Evolutionary conservation across 768 basidiomycete species (phyloP).

Genomic region (Udeniomyces megalosporus): DNA sequence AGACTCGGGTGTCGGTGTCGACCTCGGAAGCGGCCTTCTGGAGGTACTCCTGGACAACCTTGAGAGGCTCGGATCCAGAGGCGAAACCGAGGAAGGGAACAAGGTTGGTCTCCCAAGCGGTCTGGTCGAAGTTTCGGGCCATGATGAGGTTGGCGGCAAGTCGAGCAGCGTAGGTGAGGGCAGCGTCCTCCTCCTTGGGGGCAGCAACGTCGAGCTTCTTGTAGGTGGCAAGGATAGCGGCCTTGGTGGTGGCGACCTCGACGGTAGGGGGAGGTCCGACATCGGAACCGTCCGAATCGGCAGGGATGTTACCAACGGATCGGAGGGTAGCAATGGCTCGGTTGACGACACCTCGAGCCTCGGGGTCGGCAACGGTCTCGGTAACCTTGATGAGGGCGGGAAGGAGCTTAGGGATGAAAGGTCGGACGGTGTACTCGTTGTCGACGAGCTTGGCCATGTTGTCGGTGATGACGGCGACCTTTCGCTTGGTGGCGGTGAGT

Average conservation of each 20-base stretch:
- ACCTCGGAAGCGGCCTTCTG: conserved; percentile 74
- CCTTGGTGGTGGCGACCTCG: conserved; percentile 50
- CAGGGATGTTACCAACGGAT: conserved; percentile 80
- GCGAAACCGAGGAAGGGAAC: conserved; percentile 58
- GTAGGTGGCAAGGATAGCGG: conserved; percentile 58
- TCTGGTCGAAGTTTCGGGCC: conserved; percentile 76
- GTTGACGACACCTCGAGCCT: conserved; percentile 81
- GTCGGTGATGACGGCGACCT: conserved; percentile 92
- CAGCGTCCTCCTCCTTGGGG: conserved; percentile 41
- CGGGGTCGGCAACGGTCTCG: conserved; percentile 87
- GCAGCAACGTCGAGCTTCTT: conserved; percentile 58
- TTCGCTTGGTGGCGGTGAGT: conserved; percentile 88
- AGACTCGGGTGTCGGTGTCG: conserved; percentile 39
- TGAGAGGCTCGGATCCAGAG: conserved; percentile 43
- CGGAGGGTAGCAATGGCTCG: conserved; percentile 91
- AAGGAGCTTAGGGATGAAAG: conserved; percentile 88
- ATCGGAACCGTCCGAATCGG: conserved; percentile 68
- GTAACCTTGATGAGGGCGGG: conserved; percentile 93
- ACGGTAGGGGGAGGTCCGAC: conserved; percentile 68
- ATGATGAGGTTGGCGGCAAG: conserved; percentile 78
- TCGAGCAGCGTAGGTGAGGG: conserved; percentile 51
- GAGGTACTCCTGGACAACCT: conserved; percentile 66
- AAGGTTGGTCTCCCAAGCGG: conserved; percentile 64
- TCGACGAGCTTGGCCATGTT: conserved; percentile 99
- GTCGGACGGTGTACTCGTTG: conserved; percentile 82